Conservation (phyloP, 345 rosid genomes). For the Aegle marmelos region DNA sequence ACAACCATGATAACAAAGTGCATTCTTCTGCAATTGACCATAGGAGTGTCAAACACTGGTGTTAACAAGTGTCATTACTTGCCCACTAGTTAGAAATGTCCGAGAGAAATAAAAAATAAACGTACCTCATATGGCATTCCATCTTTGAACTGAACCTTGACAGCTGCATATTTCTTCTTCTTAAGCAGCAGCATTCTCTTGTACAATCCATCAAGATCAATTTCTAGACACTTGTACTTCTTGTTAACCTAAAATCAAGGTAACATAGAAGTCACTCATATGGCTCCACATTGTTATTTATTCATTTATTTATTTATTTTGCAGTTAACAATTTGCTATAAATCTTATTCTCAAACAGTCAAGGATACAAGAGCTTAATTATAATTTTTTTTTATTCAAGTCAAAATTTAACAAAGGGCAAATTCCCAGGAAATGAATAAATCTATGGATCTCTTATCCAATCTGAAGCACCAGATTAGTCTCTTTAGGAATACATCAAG, state of each 20-base stretch:
- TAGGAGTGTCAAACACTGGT: not conserved
- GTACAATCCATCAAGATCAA: conserved; percentile 94
- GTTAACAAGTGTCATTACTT: not conserved
- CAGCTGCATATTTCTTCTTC: conserved; percentile 99
- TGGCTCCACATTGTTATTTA: too few relatives aligned
- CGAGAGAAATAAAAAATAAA: not conserved
- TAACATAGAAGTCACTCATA: conserved; percentile 17
- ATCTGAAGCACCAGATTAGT: not conserved
- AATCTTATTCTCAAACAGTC: not conserved
- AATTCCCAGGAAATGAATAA: not conserved
- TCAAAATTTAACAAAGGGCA: not conserved
- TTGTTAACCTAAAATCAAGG: conserved; percentile 73
- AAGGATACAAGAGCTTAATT: not conserved
- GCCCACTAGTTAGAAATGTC: not conserved
- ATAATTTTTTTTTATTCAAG: not conserved
- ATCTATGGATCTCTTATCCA: not conserved
- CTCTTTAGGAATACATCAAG: not conserved
- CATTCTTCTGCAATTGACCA: not conserved
- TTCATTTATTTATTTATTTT: too few relatives aligned
- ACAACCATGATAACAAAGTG: not conserved
- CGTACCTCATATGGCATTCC: conserved; percentile 76
- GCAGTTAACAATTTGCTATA: not conserved
- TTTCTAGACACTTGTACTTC: conserved; percentile 84
- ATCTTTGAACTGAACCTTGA: conserved; percentile 77
- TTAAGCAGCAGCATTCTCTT: conserved; percentile 97